phyloP scores from a whole-genome alignment of 495 filamentous ascomycete species.

The Tuber borchii region DNA sequence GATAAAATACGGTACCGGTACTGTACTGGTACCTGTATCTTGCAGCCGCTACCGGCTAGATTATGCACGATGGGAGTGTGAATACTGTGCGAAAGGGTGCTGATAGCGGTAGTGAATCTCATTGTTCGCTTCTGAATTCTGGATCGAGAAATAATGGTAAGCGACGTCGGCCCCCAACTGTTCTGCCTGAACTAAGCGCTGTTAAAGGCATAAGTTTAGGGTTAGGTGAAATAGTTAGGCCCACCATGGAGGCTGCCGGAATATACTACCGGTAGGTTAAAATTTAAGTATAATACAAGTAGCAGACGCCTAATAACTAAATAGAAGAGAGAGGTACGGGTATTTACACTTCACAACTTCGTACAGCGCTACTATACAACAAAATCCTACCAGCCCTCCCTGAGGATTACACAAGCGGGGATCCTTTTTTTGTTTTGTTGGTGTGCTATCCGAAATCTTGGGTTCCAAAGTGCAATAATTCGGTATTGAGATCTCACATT shows the following conservation, averaged over 20 bases:
- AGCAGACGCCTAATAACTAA: too few relatives aligned
- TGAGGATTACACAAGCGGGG: background rate
- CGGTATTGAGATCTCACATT: background rate
- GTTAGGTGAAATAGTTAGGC: conserved; percentile 2
- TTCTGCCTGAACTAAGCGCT: background rate
- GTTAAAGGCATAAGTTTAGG: background rate
- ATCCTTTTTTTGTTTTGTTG: background rate
- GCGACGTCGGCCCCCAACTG: background rate
- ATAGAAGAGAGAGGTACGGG: background rate
- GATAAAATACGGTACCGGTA: too few relatives aligned
- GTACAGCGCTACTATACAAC: background rate
- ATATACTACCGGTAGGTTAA: background rate
- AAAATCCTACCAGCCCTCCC: background rate
- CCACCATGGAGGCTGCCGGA: background rate
- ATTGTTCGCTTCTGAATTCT: background rate
- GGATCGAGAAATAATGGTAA: background rate
- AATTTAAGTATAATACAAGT: too few relatives aligned
- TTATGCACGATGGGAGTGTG: too few relatives aligned
- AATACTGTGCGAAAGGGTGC: too few relatives aligned
- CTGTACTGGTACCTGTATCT: too few relatives aligned
- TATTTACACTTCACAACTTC: background rate
- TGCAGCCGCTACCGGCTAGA: too few relatives aligned
- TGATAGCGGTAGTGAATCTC: background rate
- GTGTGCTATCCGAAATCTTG: background rate
- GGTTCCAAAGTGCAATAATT: background rate